Evolutionary conservation across 2,329 filamentous ascomycete genomes (phyloP).

Genomic region (Arthroderma uncinatum): DNA sequence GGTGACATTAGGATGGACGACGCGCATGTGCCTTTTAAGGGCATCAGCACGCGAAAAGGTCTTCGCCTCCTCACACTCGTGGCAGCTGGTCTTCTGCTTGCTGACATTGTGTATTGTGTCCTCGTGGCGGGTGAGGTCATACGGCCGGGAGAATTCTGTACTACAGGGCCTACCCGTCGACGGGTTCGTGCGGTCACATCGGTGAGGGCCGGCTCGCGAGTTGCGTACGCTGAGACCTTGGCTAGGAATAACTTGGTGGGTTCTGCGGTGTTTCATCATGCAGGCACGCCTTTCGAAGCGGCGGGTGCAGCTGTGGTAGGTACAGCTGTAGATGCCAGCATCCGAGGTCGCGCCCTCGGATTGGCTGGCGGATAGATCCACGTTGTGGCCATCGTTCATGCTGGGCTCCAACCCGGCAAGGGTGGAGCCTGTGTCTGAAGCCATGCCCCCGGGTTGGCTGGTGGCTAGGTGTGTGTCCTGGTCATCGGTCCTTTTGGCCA

Average conservation of each 20-base stretch:
- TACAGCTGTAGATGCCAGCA: constrained; percentile 96
- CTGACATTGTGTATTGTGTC: constrained; percentile 93
- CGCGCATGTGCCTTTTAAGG: constrained; percentile 82
- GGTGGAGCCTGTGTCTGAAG: too few relatives aligned
- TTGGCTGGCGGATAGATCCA: too few relatives aligned
- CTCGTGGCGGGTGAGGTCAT: constrained; percentile 91
- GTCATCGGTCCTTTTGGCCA: too few relatives aligned
- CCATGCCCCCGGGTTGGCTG: too few relatives aligned
- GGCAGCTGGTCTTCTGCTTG: constrained; percentile 89
- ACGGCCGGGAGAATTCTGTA: constrained; percentile 85
- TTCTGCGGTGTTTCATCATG: constrained; percentile 64
- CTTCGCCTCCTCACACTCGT: constrained; percentile 90
- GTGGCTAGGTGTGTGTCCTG: too few relatives aligned
- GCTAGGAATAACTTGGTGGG: constrained; percentile 36
- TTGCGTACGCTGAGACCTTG: too few relatives aligned
- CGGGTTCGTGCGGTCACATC: constrained; percentile 85
- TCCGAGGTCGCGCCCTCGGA: too few relatives aligned
- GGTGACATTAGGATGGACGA: constrained; percentile 82
- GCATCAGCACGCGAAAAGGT: constrained; percentile 93
- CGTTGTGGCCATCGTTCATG: too few relatives aligned
- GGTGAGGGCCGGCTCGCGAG: constrained; percentile 84
- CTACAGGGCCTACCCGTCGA: constrained; percentile 91
- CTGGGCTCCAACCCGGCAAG: too few relatives aligned
- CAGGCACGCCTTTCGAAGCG: constrained; percentile 80
- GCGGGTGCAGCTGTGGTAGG: constrained; percentile 77